Conservation (phyloP, 495 filamentous ascomycete genomes). For the Aspergillus saccharolyticus region DNA sequence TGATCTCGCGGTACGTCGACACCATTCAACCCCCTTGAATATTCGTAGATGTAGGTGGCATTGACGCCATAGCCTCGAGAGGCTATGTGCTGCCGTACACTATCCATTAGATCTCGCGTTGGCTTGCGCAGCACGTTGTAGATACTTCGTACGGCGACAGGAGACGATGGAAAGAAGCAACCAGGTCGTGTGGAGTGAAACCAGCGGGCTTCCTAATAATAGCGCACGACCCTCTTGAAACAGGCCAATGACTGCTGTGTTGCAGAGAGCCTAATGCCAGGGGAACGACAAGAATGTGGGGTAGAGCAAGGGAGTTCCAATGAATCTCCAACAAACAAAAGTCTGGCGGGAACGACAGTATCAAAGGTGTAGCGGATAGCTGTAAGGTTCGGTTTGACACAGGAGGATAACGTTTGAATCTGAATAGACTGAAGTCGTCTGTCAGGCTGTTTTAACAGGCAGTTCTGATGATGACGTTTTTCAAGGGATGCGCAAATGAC, state of each 20-base stretch:
- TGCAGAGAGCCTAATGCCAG: constrained; percentile 14
- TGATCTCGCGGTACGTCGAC: constrained; percentile 43
- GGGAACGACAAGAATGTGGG: constrained; percentile 13
- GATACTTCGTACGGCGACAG: not conserved
- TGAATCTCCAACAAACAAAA: not conserved
- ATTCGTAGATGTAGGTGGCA: constrained; percentile 40
- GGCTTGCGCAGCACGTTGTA: constrained; percentile 3
- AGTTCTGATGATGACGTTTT: not conserved
- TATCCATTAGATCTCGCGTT: constrained; percentile 32
- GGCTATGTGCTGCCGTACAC: constrained; percentile 23
- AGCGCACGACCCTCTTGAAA: constrained; percentile 4
- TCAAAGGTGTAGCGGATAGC: not conserved
- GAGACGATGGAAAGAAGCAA: constrained; percentile 2
- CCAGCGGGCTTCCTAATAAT: constrained; percentile 2
- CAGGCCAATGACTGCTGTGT: constrained; percentile 3
- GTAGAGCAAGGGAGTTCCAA: not conserved
- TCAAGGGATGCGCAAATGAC: not conserved
- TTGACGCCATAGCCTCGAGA: constrained; percentile 34
- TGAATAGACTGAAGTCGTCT: not conserved
- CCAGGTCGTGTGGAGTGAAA: constrained; percentile 1
- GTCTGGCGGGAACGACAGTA: not conserved
- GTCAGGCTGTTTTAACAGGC: not conserved
- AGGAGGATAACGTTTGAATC: not conserved
- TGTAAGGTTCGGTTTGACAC: not conserved
- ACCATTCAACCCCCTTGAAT: constrained; percentile 38